Base-by-base conservation (phyloP, 768 basidiomycete genomes). In the Cystofilobasidium macerans region DNA sequence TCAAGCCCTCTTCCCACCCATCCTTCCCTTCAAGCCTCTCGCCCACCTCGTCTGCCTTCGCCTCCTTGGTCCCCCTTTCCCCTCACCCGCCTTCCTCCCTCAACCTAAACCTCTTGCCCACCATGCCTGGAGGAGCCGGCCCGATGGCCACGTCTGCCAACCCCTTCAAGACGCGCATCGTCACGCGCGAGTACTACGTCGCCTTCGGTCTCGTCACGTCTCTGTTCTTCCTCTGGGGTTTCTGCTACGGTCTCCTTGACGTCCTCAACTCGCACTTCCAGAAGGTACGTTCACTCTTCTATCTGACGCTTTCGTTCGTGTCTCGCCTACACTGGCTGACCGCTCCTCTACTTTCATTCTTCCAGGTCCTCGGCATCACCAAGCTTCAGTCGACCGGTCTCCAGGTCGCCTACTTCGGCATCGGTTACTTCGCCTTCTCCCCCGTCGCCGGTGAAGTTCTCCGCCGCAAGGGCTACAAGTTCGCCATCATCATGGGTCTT, bases 341-440 rank as follows among this genome's bases (percentile, higher is more conserved):
- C 12, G 42, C 28, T 36, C 32, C 24, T 33, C 30, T 35, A 26
- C 40, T 58, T n/a, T 20, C 26, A 28, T 65, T 62, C 51, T 62
- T 45, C 9, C 63, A 75, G 2, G 81, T 86, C 43, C 86, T 88
- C 72, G 78, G 79, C 14, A 85, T 89, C 73, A 76, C 78, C 43
- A 86, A 85, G 73, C 78, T 85, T 32, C 82, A 86, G 75, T 86
- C 85, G 62, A 86, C 87, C 8, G 79, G 87, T 69, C 79, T 89
- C 64, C 86, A 88, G 70, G 78, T 87, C 28, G 85, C 86, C 6
- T 87, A 86, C 72, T 71, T 72, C 61, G 74, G 72, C 69, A 69
- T 75, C 64, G 70, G 76, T 69, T 72, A 74, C 71, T 67, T 73
- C 68, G 71, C 71, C 61, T 75, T 67, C 71, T 75, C 75, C 1